Conservation (phyloP, 768 basidiomycete genomes). For the Rhodotorula kratochvilovae region DNA sequence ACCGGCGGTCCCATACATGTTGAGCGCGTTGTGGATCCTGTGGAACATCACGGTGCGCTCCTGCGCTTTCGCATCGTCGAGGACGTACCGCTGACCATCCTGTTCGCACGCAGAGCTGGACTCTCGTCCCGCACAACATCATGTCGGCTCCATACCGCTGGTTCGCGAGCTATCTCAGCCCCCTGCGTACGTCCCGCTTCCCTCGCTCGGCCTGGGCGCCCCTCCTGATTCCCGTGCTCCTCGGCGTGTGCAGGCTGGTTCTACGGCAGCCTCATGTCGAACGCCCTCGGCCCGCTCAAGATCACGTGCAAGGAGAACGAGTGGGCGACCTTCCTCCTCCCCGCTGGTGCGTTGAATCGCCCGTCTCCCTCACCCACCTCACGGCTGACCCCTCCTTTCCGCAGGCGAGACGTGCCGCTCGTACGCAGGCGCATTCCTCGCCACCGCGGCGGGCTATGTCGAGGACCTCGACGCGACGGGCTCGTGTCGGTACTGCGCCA, state of each 20-base stretch:
- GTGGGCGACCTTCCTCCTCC: constrained; percentile 12
- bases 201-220: neutral
- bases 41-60: neutral
- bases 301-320: constrained; percentile 10
- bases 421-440: constrained; percentile 29
- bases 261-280: constrained; percentile 14
- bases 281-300: neutral
- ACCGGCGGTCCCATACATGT: constrained; percentile 5
- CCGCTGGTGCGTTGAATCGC: constrained; percentile 11
- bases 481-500: constrained; percentile 5
- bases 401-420: constrained; percentile 25
- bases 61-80: too few relatives aligned
- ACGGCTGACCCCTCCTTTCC: neutral
- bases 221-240: too few relatives aligned
- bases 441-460: constrained; percentile 26
- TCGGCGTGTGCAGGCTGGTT: neutral
- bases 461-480: constrained; percentile 13
- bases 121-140: constrained; percentile 14
- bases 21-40: constrained; percentile 16
- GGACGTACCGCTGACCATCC: neutral
- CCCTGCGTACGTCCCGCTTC: constrained; percentile 4
- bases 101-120: neutral
- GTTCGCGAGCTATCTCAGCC: constrained; percentile 28
- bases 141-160: constrained; percentile 17
- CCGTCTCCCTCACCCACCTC: neutral